phyloP scores from a whole-genome alignment of 129 eudicot species.

The Flaveria ramosissima region DNA sequence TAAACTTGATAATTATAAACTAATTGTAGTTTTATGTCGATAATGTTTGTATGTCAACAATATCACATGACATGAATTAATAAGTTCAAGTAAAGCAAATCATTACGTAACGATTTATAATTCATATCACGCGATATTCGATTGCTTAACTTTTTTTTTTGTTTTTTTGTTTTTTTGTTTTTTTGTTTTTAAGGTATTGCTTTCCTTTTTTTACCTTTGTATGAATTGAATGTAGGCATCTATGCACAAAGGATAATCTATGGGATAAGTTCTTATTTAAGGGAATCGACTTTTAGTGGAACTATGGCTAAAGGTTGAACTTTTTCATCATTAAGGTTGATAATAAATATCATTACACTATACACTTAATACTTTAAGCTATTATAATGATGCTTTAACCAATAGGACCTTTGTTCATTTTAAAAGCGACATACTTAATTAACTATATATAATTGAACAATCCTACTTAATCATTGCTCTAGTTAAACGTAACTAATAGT shows the following conservation, averaged over 20 bases:
- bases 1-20: no score
- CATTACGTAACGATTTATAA: no score
- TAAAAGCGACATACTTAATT: no score
- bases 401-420: no score
- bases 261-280: background rate
- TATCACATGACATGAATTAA: no score
- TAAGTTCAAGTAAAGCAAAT: no score
- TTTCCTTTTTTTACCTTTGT: background rate
- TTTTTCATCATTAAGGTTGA: background rate
- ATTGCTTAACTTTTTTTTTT: no score
- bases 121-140: no score
- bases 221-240: background rate
- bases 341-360: background rate
- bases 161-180: no score
- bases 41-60: no score
- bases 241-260: conserved; percentile 9
- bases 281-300: background rate
- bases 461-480: background rate
- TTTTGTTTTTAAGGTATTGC: background rate
- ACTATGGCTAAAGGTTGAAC: background rate
- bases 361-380: background rate
- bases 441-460: no score
- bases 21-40: no score
- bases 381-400: background rate
- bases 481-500: background rate